phyloP scores from a whole-genome alignment of 2,329 filamentous ascomycete species.

The Aquanectria penicillioides region DNA sequence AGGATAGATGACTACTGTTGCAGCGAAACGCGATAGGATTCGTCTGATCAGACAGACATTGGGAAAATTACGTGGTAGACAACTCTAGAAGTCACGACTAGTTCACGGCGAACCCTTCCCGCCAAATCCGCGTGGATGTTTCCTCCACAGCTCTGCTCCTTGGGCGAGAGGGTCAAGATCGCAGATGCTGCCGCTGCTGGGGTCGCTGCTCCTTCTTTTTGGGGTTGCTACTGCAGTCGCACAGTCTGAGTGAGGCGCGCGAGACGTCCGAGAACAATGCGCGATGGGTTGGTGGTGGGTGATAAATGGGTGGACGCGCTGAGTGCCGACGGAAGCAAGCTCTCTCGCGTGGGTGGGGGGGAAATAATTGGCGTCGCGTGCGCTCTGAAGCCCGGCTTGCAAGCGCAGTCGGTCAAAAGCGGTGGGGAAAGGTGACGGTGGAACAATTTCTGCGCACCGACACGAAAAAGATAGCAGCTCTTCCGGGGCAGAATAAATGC shows the following conservation, averaged over 20 bases:
- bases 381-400: neutral
- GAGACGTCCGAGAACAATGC: conserved; percentile 3
- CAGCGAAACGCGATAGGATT: conserved; percentile 36
- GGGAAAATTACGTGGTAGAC: conserved; percentile 47
- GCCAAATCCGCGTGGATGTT: conserved; percentile 36
- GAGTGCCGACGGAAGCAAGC: conserved; percentile 13
- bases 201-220: neutral
- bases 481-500: neutral
- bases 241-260: neutral
- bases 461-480: neutral
- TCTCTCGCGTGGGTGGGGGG: conserved; percentile 14
- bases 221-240: conserved; percentile 19
- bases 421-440: neutral
- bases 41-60: conserved; percentile 42
- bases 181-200: neutral
- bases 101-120: conserved; percentile 40
- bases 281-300: conserved; percentile 8
- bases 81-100: conserved; percentile 48
- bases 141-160: conserved; percentile 35
- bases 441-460: conserved; percentile 1
- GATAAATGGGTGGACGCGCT: conserved; percentile 14
- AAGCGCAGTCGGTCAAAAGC: conserved; percentile 5
- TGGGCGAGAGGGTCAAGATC: conserved; percentile 28
- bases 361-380: conserved; percentile 23
- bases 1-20: conserved; percentile 42